Evolutionary conservation across 208 protist genomes (phyloP), one percentile per base, ranked within the genome.

Genomic region (Leishmania gerbilli): DNA sequence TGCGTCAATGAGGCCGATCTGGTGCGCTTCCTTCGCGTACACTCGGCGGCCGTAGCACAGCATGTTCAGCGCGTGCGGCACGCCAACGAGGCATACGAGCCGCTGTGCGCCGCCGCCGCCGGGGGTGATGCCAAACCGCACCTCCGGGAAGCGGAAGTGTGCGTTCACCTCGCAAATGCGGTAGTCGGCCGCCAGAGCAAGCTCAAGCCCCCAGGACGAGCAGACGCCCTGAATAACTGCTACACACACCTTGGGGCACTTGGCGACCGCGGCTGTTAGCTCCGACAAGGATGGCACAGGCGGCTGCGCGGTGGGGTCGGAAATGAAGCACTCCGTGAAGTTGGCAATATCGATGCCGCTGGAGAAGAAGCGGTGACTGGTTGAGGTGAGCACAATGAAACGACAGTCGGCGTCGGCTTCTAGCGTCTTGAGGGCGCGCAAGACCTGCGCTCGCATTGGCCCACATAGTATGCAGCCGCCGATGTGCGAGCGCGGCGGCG

Each of bases 81-180:
- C 79, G 3, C 96, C 95, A 45, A 95, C 88, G 0, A 89, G 85
- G 19, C 90, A 86, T 37, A 93, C 86, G 15, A 97, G 84, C n/a
- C 93, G 80, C 49, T 94, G 92, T n/a, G 87, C 92, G 37, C 94
- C 95, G 15, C 94, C 94, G 71, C 88, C 92, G 69, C 92, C 93
- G 7, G 96, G 95, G 6, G 95, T 89, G 62, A 97, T 82, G n/a
- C 91, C 92, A 15, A 96, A 78, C 34, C 80, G 81, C 31, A 95
- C 87, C 37, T 92, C 89, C 4, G 94, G 92, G 71, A 97, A 92
- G 13, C 90, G 86, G 67, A 95, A 90, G 37, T 79, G 69, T 15
- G 82, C 82, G 47, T 83, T 87, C 42, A 80, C 51, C 56, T 84
- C 76, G 45, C 89, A 92, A 45, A 97, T 81, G 56, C 94, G 89